Evolutionary conservation across 805 yeast genomes (phyloP), one percentile per base, ranked within the genome.

Genomic region (Geotrichum ghanense): DNA sequence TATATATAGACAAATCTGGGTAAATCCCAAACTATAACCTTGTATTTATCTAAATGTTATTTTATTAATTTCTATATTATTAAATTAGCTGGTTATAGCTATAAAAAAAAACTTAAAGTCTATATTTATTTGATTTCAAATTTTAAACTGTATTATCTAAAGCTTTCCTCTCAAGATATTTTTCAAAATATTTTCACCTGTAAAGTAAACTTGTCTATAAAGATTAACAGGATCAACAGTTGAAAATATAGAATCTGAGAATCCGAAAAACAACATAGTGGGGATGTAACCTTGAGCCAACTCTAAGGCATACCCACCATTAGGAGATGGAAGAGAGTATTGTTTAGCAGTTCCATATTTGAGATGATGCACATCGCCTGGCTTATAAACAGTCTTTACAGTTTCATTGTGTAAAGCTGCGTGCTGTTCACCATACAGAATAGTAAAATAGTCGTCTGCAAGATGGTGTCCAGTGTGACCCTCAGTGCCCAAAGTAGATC

Each of bases 271-370:
- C 50, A 92, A 73, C 98, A 92, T 92, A 40, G 90, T 81, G 27
- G 98, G 97, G 54, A 92, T 86, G 95, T 95, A 92, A 50, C 98
- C 98, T 69, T 90, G 97, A 5, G 98, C 98, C 58, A 90, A 73
- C 64, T 92, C 98, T 53, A 92, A 69, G 9, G 98, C 96, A 66
- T 80, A 92, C 12, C 37, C 37, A n/a, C 37, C 37, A 0, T 84
- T 72, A 31, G 83, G 95, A 24, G 75, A 64, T 1, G 85, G 82
- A 95, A 92, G 86, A 22, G 78, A 55, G 64, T 92, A 92, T 67
- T 92, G 98, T 67, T 85, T 87, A 55, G 77, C 75, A 41, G 62
- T 53, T 27, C 96, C 96, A 61, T 76, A 82, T 37, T 58, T 63
- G 62, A 90, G 72, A 61, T 82, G 90, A 63, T 92, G 94, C 52